phyloP scores from a whole-genome alignment of 805 yeast species.

The Yarrowia bubula region DNA sequence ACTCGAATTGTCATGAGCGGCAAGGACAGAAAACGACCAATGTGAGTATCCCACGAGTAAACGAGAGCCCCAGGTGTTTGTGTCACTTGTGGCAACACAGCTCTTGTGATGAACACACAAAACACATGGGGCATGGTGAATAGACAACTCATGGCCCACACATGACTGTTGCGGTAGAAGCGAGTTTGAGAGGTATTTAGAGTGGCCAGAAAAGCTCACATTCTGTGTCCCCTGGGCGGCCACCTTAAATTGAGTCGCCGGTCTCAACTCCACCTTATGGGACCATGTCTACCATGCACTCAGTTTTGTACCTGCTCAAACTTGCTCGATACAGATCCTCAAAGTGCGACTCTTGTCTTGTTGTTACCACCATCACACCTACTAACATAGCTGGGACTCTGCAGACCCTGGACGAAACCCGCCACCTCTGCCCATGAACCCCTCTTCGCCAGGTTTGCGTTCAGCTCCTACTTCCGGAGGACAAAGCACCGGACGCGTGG shows the following conservation, averaged over 20 bases:
- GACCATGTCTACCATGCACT: slow-evolving; percentile 8
- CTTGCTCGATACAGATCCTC: slow-evolving; percentile 8
- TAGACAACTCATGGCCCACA: too few species aligned
- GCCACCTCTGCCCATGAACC: slow-evolving; percentile 25
- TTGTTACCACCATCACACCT: background rate
- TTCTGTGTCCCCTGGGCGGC: too few species aligned
- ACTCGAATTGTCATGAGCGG: slow-evolving; percentile 17
- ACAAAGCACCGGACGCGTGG: background rate
- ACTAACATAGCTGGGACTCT: slow-evolving; percentile 25
- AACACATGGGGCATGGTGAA: too few species aligned
- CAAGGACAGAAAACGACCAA: slow-evolving; percentile 23
- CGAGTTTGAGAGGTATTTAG: too few species aligned
- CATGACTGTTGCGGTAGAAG: too few species aligned
- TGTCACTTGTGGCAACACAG: too few species aligned
- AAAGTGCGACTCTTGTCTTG: background rate
- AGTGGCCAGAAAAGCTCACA: too few species aligned
- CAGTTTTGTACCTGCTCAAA: slow-evolving; percentile 14
- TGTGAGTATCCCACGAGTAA: background rate
- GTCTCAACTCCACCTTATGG: background rate
- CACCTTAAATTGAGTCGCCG: background rate
- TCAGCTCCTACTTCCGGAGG: slow-evolving; percentile 11
- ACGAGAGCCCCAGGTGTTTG: too few species aligned
- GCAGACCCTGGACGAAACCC: slow-evolving; percentile 26
- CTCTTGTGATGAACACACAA: too few species aligned
- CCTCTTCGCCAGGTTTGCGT: slow-evolving; percentile 8